Evolutionary conservation across 768 basidiomycete genomes (phyloP).

Genomic region (Boletus rufocinnamomeus): DNA sequence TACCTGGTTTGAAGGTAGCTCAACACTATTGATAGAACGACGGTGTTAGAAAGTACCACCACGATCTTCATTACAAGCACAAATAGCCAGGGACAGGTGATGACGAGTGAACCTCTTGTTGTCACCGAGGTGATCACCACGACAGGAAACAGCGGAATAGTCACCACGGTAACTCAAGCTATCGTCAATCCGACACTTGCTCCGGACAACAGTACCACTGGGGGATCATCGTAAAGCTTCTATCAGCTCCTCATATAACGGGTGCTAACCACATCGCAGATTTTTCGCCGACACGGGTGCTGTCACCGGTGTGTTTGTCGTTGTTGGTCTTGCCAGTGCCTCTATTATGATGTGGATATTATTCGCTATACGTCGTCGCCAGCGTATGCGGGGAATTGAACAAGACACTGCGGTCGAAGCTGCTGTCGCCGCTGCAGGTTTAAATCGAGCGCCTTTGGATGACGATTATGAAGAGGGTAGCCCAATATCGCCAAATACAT

Average conservation of each 20-base stretch:
- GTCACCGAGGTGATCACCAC: constrained; percentile 60
- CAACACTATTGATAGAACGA: constrained; percentile 45
- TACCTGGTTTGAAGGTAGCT: constrained; percentile 10
- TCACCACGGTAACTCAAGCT: constrained; percentile 61
- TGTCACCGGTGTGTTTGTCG: constrained; percentile 88
- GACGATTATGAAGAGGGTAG: constrained; percentile 57
- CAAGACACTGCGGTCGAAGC: constrained; percentile 74
- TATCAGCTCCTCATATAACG: neutral
- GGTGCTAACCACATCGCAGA: constrained; percentile 39
- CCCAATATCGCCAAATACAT: constrained; percentile 21
- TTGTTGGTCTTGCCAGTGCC: constrained; percentile 79
- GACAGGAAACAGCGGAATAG: constrained; percentile 52
- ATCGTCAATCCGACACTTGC: constrained; percentile 73
- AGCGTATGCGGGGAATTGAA: constrained; percentile 60
- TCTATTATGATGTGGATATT: constrained; percentile 69
- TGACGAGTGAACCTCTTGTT: constrained; percentile 53
- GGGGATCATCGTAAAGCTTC: constrained; percentile 49
- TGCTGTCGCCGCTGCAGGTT: constrained; percentile 69
- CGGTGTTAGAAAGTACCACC: constrained; percentile 47
- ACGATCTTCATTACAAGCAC: constrained; percentile 62
- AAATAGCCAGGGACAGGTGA: constrained; percentile 51
- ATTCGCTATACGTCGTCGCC: constrained; percentile 68
- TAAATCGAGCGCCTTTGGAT: constrained; percentile 65
- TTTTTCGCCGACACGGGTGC: constrained; percentile 91
- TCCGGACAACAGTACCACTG: constrained; percentile 44